These are phyloP conservation scores for Juncus effusus DNA, from an alignment of 176 grass and related monocot genomes.

Conservation along the genomic window DNA sequence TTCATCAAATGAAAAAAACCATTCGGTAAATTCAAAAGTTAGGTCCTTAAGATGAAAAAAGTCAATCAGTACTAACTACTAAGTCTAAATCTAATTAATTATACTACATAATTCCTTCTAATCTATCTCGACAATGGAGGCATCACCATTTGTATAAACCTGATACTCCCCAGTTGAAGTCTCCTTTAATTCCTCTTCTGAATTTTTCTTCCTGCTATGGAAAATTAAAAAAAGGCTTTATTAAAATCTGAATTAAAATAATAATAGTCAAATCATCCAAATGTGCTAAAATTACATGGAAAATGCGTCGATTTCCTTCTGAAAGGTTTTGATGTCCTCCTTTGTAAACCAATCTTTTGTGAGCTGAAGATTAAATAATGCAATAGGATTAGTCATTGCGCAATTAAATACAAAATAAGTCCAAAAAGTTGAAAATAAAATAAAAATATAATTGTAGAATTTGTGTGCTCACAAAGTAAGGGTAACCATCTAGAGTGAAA, in stretches of 20 bases:
- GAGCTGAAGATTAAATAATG: background rate
- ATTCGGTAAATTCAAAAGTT: no score
- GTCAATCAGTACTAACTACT: no score
- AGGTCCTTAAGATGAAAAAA: no score
- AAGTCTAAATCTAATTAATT: no score
- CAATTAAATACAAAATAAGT: background rate
- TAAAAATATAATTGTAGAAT: background rate
- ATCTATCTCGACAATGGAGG: background rate
- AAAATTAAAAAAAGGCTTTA: background rate
- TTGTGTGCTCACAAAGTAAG: background rate
- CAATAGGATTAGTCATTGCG: background rate
- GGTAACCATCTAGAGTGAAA: background rate
- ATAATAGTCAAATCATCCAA: background rate
- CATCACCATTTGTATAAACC: background rate
- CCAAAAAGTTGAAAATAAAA: background rate
- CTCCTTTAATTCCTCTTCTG: background rate
- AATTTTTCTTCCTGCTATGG: background rate
- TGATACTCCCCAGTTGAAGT: background rate
- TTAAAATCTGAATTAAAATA: background rate
- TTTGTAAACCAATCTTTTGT: background rate
- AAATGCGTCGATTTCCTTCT: conserved; percentile 1
- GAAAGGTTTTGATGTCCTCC: background rate
- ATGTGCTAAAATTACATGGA: background rate
- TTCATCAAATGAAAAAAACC: no score
- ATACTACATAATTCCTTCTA: background rate